Conservation (phyloP, 2,329 filamentous ascomycete genomes). For the Ophiostoma sp. region DNA sequence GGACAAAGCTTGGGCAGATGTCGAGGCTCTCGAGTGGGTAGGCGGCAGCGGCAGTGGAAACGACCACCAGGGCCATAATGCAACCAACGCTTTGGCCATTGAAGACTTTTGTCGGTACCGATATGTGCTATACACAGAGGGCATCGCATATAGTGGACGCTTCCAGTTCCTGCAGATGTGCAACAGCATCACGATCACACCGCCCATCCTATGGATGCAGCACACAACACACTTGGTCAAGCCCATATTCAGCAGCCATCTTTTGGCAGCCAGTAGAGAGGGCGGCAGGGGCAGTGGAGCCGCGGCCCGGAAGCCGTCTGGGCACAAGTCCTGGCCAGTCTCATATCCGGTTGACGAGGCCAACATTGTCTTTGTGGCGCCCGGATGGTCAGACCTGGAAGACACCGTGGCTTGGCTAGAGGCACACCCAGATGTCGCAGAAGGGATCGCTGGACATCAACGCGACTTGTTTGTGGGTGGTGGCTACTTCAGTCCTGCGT, state of each 20-base stretch:
- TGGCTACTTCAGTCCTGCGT: conserved; percentile 41
- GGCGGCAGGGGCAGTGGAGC: neutral
- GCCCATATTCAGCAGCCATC: conserved; percentile 34
- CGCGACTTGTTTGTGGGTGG: conserved; percentile 36
- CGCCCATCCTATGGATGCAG: conserved; percentile 42
- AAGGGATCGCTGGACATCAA: conserved; percentile 40
- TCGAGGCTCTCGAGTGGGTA: conserved; percentile 35
- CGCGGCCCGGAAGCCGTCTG: neutral
- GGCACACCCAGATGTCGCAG: conserved; percentile 30
- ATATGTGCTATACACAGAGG: conserved; percentile 46
- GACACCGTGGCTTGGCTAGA: conserved; percentile 40
- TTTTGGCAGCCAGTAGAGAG: neutral
- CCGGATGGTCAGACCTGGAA: conserved; percentile 44
- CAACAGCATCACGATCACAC: conserved; percentile 39
- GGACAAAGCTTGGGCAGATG: conserved; percentile 44
- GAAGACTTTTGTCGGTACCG: conserved; percentile 46
- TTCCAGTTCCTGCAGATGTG: conserved; percentile 45
- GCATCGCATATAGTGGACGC: conserved; percentile 44
- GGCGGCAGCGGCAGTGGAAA: conserved; percentile 16
- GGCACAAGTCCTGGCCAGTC: conserved; percentile 35
- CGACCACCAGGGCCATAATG: conserved; percentile 27
- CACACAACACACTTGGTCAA: conserved; percentile 41
- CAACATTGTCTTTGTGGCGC: conserved; percentile 41
- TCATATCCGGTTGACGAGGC: conserved; percentile 33
- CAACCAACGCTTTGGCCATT: conserved; percentile 43